Base-by-base conservation (phyloP, 2,329 filamentous ascomycete genomes). In the Cyphellophora attinorum region DNA sequence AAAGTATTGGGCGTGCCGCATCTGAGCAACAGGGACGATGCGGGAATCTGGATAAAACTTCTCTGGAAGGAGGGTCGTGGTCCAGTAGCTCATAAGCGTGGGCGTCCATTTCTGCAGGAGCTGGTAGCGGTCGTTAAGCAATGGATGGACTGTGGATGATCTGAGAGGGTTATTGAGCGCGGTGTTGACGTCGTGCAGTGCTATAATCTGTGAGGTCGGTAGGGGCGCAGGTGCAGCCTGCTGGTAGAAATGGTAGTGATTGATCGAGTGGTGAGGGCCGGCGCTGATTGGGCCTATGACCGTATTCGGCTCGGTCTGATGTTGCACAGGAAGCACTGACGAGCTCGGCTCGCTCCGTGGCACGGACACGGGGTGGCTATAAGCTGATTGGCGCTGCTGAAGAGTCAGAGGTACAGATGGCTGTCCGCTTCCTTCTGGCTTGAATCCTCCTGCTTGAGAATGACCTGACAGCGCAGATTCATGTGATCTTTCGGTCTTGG, bases 31-130 rank as follows among this genome's bases (percentile, higher is more conserved):
- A 10, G 38, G 31, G n/a, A 38, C 34, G n/a, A 35, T 40, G 29
- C 34, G 35, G 8, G 36, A 31, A 27, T 47, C 45, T 19, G 35
- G 37, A 35, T 40, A 42, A 31, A 44, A 47, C 14, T 34, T 41
- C 16, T 42, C 44, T 3, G 42, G 42, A 10, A 47, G 37, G 18
- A 46, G 32, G 8, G 37, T 21, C 2, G 35, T 39, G 13, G 40
- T 41, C 35, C 43, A 44, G 23, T 45, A 35, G 12, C 27, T 25
- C 16, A 47, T 46, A 10, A 47, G 27, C 6, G 38, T 33, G 10
- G 40, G 40, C 17, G 45, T 40, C 45, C 42, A 47, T 37, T 37
- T 29, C 19, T 43, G 38, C 16, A 46, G 23, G 19, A 34, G 27
- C 5, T 30, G 35, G 3, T 39, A 31, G 16, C 5, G 29, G 21